phyloP scores from a whole-genome alignment of 169 alveolate genomes.

The Plasmodium vivax region DNA sequence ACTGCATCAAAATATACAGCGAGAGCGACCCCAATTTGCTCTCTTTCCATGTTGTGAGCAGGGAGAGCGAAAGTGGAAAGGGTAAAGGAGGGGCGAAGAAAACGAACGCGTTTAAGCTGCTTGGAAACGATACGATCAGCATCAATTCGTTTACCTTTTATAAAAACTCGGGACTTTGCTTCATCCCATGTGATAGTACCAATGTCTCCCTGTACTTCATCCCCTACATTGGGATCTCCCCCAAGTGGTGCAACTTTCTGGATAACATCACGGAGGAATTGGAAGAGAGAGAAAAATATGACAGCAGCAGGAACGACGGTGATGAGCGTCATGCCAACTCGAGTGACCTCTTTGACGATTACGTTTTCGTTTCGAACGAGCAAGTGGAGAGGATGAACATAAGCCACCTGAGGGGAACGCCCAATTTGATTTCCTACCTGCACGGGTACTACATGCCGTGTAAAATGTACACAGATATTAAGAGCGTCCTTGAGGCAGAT shows the following conservation, averaged over 20 bases:
- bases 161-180: slow-evolving; percentile 93
- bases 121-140: slow-evolving; percentile 52
- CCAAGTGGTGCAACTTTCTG: slow-evolving; percentile 96
- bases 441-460: slow-evolving; percentile 95
- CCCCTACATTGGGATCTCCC: slow-evolving; percentile 96
- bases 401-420: slow-evolving; percentile 93
- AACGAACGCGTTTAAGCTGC: slow-evolving; percentile 18
- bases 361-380: slow-evolving; percentile 93
- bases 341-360: slow-evolving; percentile 90
- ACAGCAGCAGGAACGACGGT: slow-evolving; percentile 80
- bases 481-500: slow-evolving; percentile 87
- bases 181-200: slow-evolving; percentile 93
- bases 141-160: slow-evolving; percentile 82
- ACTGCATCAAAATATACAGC: slow-evolving; percentile 78
- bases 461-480: slow-evolving; percentile 89
- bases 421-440: slow-evolving; percentile 94
- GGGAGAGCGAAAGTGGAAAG: slow-evolving; percentile 34
- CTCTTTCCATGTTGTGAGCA: slow-evolving; percentile 75
- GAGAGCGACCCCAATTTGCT: slow-evolving; percentile 59
- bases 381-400: slow-evolving; percentile 95
- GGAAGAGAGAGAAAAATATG: slow-evolving; percentile 86
- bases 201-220: slow-evolving; percentile 94
- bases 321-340: slow-evolving; percentile 71
- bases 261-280: slow-evolving; percentile 97
- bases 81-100: not conserved